Evolutionary conservation across 2,329 filamentous ascomycete species (phyloP).

Genomic region (Penicillium paneum): DNA sequence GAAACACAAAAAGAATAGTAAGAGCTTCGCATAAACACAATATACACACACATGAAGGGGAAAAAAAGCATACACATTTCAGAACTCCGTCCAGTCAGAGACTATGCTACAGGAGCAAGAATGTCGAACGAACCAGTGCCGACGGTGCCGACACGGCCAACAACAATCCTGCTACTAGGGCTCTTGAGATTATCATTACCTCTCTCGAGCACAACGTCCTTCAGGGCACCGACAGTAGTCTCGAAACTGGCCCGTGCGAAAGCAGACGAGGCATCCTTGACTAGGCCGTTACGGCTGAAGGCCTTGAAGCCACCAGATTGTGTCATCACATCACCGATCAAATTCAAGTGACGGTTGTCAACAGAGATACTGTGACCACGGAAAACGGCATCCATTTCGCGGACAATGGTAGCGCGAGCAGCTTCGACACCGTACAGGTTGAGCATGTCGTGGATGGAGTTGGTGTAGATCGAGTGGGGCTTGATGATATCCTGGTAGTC

Average conservation of each 20-base stretch:
- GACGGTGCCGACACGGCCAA: constrained; percentile 75
- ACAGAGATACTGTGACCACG: constrained; percentile 86
- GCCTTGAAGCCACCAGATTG: constrained; percentile 81
- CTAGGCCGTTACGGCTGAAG: constrained; percentile 85
- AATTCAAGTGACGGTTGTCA: constrained; percentile 85
- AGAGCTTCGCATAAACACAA: constrained; percentile 20
- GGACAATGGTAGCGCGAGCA: constrained; percentile 79
- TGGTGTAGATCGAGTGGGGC: constrained; percentile 81
- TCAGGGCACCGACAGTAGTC: constrained; percentile 90
- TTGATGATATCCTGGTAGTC: constrained; percentile 81
- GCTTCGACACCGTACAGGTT: constrained; percentile 89
- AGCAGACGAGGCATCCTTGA: constrained; percentile 75
- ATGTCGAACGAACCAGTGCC: constrained; percentile 94
- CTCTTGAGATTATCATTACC: constrained; percentile 86
- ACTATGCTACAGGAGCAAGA: constrained; percentile 53
- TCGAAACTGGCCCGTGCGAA: constrained; percentile 99
- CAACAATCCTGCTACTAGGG: constrained; percentile 83
- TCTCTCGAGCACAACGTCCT: constrained; percentile 83
- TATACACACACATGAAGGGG: constrained; percentile 28
- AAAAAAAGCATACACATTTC: constrained; percentile 18
- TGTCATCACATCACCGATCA: constrained; percentile 99
- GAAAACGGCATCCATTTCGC: constrained; percentile 83
- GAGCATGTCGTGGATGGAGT: constrained; percentile 86
- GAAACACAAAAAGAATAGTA: constrained; percentile 12
- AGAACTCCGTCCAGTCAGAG: constrained; percentile 16